Evolutionary conservation across 306 rosid genomes (phyloP), one percentile per base, ranked within the genome.

Genomic region (Trichosanthes truncata): DNA sequence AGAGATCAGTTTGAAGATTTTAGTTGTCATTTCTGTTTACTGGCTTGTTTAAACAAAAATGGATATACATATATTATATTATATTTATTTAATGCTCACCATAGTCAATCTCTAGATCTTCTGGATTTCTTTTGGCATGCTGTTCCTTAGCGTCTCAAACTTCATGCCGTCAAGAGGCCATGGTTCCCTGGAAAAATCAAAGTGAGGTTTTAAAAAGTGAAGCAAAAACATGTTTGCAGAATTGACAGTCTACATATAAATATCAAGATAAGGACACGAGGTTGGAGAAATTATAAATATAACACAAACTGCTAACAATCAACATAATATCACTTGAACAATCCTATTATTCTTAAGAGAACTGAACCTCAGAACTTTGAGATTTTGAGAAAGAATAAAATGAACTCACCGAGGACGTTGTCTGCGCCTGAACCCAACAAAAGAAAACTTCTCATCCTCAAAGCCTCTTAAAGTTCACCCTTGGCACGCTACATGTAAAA

Each of bases 401-500:
- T 78, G 57, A 60, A 82, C 92, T 80, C 86, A 88, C 99, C 86
- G 87, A 53, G 97, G 97, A 84, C 99, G 87, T 59, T 83, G 88
- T 80, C 98, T 98, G 69, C 94, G 89, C 84, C 94, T 90, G 81
- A 95, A 81, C 65, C 49, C 99, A 84, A 95, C 89, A 53, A 77
- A 93, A 63, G 91, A 88, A 84, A 95, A 95, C 51, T 95, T 95
- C 88, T 95, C 97, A 79, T 95, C 99, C 84, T 95, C 98, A 87
- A 88, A 95, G 65, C 97, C 99, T 51, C 98, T 96, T 45, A 95
- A 84, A 29, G 97, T 81, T 69, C 89, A 59, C 93, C 99, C 87
- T 91, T 93, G 72, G 93, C 86, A 82, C 87, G 94, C 99, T 93
- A 80, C 66, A 87, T 38, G 20, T 38, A 38, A n/a, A 46, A 81